Base-by-base conservation (phyloP, 495 filamentous ascomycete species). In the Lophium mytilinum region DNA sequence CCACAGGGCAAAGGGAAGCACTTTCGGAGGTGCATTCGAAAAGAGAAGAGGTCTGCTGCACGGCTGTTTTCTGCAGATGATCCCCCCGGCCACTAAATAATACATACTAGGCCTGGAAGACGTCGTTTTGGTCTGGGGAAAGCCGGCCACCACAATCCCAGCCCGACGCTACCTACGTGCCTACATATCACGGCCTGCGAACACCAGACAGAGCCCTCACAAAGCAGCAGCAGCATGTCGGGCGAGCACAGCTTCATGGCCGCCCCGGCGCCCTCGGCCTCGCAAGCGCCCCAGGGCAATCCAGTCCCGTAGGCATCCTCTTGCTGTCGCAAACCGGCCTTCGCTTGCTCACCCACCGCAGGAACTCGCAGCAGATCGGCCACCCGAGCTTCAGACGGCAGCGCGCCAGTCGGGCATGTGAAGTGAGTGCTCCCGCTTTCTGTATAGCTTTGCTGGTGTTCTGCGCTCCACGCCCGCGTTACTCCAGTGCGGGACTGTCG, bases 241-340 rank as follows among this genome's bases (percentile, higher is more conserved):
- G 53, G 58, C 54, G 62, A 65, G 46, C 57, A 61, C 58, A 65
- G 62, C 62, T 65, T 65, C 62, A 65, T 65, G 58, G 57, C 62
- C 6, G 43, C 42, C n/a, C 50, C 55, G 14, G 49, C 62, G 40
- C 37, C 49, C 42, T 4, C 33, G 50, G 3, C 43, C 53, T 9
- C 62, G 34, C 54, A 30, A 8, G 35, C 42, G 9, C 19, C 53
- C 57, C 40, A 53, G 57, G 46, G 61, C 39, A 57, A 55, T 43
- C 53, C 58, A 12, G 52, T 57, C 4, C 53, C 62, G 62, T 65
- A 61, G 5, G 62, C 60, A 12, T 19, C 33, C 33, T 12, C 52
- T 15, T 15, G 30, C 53, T 17, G 42, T 43, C 35, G n/a, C 36
- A 19, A 30, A 30, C 45, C 15, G 21, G 12, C 50, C 52, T 17